Conservation (phyloP, 2,329 filamentous ascomycete species). For the Aspergillus ochraceoroseus region DNA sequence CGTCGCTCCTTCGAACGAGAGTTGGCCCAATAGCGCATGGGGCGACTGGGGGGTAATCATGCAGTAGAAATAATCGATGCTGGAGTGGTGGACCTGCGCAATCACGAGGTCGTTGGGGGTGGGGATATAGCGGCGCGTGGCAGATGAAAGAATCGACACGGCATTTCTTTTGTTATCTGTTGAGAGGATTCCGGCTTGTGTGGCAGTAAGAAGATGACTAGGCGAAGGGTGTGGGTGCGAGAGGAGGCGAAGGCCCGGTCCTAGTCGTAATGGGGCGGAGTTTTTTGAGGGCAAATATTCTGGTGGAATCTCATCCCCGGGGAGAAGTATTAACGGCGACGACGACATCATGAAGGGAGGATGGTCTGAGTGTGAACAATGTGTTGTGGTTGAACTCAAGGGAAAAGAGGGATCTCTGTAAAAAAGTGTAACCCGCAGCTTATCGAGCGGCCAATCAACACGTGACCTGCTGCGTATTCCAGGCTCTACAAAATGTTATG, state of each 20-base stretch:
- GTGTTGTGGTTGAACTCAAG: background rate
- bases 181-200: constrained; percentile 35
- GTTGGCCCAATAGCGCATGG: constrained; percentile 68
- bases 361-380: background rate
- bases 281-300: constrained; percentile 63
- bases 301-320: constrained; percentile 69
- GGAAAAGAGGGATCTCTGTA: background rate
- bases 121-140: constrained; percentile 64
- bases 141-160: constrained; percentile 34
- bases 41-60: constrained; percentile 61
- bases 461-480: constrained; percentile 6
- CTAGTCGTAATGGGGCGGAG: constrained; percentile 67
- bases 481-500: no score
- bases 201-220: constrained; percentile 36
- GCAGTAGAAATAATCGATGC: constrained; percentile 74
- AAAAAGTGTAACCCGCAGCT: constrained; percentile 11
- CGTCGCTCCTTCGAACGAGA: constrained; percentile 88
- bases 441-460: constrained; percentile 3
- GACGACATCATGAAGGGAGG: constrained; percentile 46
- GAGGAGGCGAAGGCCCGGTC: constrained; percentile 76
- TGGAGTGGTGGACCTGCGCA: constrained; percentile 72
- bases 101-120: constrained; percentile 80
- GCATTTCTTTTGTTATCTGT: constrained; percentile 41
- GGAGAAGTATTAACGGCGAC: constrained; percentile 65
- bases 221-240: constrained; percentile 61